phyloP scores from a whole-genome alignment of 306 rosid genomes.

The Glycine tomentella region DNA sequence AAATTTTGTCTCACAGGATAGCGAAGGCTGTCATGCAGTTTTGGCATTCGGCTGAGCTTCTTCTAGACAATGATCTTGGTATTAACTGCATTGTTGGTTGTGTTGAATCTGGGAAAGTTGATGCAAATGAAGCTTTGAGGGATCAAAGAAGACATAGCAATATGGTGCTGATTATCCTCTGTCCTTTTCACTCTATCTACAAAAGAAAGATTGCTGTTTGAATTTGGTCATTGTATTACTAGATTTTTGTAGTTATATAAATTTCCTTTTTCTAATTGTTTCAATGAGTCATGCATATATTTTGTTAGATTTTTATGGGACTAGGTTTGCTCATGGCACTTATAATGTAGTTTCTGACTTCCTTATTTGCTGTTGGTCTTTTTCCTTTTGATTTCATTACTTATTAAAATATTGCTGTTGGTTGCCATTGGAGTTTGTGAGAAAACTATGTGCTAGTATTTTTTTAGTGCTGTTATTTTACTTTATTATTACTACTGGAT shows the following conservation, averaged over 20 bases:
- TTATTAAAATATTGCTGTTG: neutral
- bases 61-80: conserved; percentile 42
- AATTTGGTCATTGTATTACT: conserved; percentile 31
- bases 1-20: conserved; percentile 66
- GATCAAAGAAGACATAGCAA: conserved; percentile 49
- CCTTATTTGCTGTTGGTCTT: neutral
- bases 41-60: conserved; percentile 80
- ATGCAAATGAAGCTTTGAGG: conserved; percentile 48
- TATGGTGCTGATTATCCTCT: conserved; percentile 46
- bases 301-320: too few species aligned
- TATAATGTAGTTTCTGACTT: neutral
- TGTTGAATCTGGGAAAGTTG: conserved; percentile 49
- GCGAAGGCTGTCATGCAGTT: conserved; percentile 80
- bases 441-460: neutral
- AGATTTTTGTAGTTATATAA: conserved; percentile 17
- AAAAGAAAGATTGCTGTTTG: neutral
- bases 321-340: too few species aligned
- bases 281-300: neutral
- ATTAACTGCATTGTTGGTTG: conserved; percentile 22
- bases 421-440: neutral
- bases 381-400: neutral
- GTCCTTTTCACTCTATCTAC: conserved; percentile 21
- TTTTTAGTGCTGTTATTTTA: conserved; percentile 4
- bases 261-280: conserved; percentile 14
- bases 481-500: neutral